Evolutionary conservation across 768 basidiomycete species (phyloP).

Genomic region (Dictyophora rubrovolvata): DNA sequence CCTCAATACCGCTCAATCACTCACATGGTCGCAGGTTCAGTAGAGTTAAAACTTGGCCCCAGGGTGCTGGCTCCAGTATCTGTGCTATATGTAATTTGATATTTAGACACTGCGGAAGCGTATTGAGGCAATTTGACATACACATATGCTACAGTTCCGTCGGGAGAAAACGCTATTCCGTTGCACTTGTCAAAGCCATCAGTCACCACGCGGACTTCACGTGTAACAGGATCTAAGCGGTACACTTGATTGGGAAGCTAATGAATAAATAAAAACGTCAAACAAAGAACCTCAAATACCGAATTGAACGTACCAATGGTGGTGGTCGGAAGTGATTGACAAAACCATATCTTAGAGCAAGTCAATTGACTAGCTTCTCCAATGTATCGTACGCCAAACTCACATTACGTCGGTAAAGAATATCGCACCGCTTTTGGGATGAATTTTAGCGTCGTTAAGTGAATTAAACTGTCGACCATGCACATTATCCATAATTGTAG

Average conservation of each 20-base stretch:
- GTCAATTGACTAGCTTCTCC: neutral
- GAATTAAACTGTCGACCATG: slow-evolving; percentile 77
- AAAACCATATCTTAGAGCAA: slow-evolving; percentile 41
- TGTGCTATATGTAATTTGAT: neutral
- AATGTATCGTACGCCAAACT: slow-evolving; percentile 15
- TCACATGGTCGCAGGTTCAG: slow-evolving; percentile 58
- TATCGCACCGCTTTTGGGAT: slow-evolving; percentile 51
- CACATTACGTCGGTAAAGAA: slow-evolving; percentile 71
- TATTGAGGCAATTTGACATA: slow-evolving; percentile 16
- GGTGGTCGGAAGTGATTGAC: slow-evolving; percentile 54
- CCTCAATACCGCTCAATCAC: slow-evolving; percentile 14
- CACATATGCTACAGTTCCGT: slow-evolving; percentile 61
- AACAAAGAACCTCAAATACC: neutral
- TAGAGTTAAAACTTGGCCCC: slow-evolving; percentile 36
- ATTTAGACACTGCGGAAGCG: neutral
- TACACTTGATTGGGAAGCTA: slow-evolving; percentile 69
- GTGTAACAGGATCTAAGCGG: slow-evolving; percentile 56
- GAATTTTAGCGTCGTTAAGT: slow-evolving; percentile 67
- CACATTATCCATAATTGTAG: slow-evolving; percentile 66
- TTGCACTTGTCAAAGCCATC: slow-evolving; percentile 68
- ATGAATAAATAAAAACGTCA: neutral
- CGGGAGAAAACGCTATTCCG: slow-evolving; percentile 62
- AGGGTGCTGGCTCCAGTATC: slow-evolving; percentile 2
- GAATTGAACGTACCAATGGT: slow-evolving; percentile 24
- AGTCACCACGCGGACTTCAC: slow-evolving; percentile 60